Conservation (phyloP, 1,284 basidiomycete species). For the Microbotryum scabiosae region DNA sequence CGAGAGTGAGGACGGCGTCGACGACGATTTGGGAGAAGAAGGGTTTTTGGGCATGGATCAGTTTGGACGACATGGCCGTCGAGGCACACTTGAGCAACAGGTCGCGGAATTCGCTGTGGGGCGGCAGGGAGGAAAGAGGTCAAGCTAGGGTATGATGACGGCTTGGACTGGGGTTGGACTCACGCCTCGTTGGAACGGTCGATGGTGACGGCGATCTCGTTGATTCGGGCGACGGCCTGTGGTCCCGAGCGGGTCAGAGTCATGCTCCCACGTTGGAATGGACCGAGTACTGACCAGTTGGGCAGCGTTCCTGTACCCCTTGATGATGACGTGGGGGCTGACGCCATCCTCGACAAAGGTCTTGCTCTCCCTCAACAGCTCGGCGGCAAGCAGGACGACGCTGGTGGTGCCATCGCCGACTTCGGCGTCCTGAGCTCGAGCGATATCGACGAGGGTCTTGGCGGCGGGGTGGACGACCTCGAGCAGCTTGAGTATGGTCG, state of each 20-base stretch:
- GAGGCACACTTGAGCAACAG: slow-evolving; percentile 92
- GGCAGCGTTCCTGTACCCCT: slow-evolving; percentile 82
- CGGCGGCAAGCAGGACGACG: slow-evolving; percentile 87
- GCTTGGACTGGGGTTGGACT: slow-evolving; percentile 37
- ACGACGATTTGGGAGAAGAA: slow-evolving; percentile 99
- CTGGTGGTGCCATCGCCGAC: slow-evolving; percentile 97
- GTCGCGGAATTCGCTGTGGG: slow-evolving; percentile 72
- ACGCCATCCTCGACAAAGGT: slow-evolving; percentile 95
- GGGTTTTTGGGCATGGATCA: slow-evolving; percentile 97
- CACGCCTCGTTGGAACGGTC: slow-evolving; percentile 85
- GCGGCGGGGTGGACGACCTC: slow-evolving; percentile 98
- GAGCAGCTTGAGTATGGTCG: slow-evolving; percentile 91
- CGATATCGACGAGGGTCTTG: slow-evolving; percentile 92
- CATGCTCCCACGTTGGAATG: too few species aligned
- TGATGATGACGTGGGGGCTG: slow-evolving; percentile 95
- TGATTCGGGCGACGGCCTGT: slow-evolving; percentile 77
- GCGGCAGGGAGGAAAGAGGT: background rate
- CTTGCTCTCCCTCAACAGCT: slow-evolving; percentile 86
- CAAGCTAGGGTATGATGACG: background rate
- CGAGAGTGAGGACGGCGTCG: slow-evolving; percentile 84
- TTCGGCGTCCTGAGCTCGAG: slow-evolving; percentile 94
- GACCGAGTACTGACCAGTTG: slow-evolving; percentile 57
- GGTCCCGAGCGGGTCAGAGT: background rate
- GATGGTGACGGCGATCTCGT: slow-evolving; percentile 80
- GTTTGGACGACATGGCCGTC: slow-evolving; percentile 98